phyloP scores from a whole-genome alignment of 352 stramenopile genomes.

The Phytophthora ohioensis region DNA sequence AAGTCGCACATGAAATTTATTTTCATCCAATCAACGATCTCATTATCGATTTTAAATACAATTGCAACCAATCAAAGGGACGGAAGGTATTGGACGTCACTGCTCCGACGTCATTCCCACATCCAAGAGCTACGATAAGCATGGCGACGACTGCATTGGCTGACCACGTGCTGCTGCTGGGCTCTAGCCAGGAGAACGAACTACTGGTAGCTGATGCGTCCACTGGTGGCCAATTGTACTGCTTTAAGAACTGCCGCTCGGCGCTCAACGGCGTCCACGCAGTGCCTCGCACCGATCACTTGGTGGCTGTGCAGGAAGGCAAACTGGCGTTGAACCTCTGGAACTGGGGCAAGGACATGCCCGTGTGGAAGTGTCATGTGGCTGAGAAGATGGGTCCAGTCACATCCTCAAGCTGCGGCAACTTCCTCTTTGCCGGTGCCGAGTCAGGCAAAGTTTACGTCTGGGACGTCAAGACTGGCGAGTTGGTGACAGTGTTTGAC shows the following conservation, averaged over 20 bases:
- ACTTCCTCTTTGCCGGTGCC: slow-evolving; percentile 78
- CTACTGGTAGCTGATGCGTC: slow-evolving; percentile 67
- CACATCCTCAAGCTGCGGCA: slow-evolving; percentile 66
- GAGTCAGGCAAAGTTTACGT: slow-evolving; percentile 88
- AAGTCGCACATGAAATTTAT: neutral
- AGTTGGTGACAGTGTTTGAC: slow-evolving; percentile 83
- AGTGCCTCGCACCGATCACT: slow-evolving; percentile 72
- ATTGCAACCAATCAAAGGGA: slow-evolving; percentile 33
- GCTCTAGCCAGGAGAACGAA: slow-evolving; percentile 75
- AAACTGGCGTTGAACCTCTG: slow-evolving; percentile 76
- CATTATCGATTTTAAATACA: neutral
- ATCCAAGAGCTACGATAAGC: slow-evolving; percentile 19
- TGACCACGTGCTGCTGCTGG: slow-evolving; percentile 73
- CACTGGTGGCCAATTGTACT: slow-evolving; percentile 71
- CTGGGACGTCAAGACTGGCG: slow-evolving; percentile 85
- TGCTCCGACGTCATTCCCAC: slow-evolving; percentile 10
- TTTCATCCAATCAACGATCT: slow-evolving; percentile 36
- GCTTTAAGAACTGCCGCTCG: slow-evolving; percentile 77
- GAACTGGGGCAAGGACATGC: slow-evolving; percentile 76
- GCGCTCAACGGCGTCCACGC: slow-evolving; percentile 59
- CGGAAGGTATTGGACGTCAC: slow-evolving; percentile 32
- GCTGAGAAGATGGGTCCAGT: slow-evolving; percentile 78
- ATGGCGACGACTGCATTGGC: slow-evolving; percentile 58
- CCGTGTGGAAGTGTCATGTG: slow-evolving; percentile 77
- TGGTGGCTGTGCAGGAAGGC: slow-evolving; percentile 71